Base-by-base conservation (phyloP, 2,329 filamentous ascomycete species). In the Exophiala dermatitidis region DNA sequence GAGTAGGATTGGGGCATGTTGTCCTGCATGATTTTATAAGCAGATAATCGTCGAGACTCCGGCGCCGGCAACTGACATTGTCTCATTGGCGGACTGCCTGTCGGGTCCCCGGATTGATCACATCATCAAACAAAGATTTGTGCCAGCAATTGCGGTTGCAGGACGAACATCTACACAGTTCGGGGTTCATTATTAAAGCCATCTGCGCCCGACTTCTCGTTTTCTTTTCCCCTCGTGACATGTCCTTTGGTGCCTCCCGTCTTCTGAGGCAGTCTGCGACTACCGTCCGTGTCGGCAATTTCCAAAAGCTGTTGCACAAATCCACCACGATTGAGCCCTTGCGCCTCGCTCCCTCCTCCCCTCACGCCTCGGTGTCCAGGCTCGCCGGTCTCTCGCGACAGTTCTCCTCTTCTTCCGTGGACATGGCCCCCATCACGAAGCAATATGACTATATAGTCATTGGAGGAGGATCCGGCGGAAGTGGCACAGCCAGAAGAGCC, bases 381-480 rank as follows among this genome's bases (percentile, higher is more conserved):
- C 68, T 75, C 30, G 63, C 67, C 41, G 67, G 67, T 12, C 59
- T 75, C 12, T 65, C 71, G 3, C 65, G 68, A 52, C 73, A 75
- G 45, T 70, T 75, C 53, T 67, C 69, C 29, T 66, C 65, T 4
- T 65, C 65, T 7, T 53, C 66, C 9, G 43, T 48, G 29, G 65
- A 56, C 50, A 77, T 76, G 74, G 69, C 74, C 54, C 74, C 76
- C 28, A 67, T 72, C 37, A 65, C 69, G 28, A 71, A 74, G 56
- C 69, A 72, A 53, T 79, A 77, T 63, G 77, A 80, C 62, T 79
- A 77, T 60, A 76, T 80, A 52, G 75, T 79, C 53, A 72, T 79
- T 60, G 77, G 77, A 52, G 77, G 76, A 60, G 77, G 77, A 46
- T 76, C 73, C 57, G 76, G 75, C 57, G 77, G 77, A 36, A 74